phyloP scores from a whole-genome alignment of 495 filamentous ascomycete genomes.

The Endocarpon pusillum region DNA sequence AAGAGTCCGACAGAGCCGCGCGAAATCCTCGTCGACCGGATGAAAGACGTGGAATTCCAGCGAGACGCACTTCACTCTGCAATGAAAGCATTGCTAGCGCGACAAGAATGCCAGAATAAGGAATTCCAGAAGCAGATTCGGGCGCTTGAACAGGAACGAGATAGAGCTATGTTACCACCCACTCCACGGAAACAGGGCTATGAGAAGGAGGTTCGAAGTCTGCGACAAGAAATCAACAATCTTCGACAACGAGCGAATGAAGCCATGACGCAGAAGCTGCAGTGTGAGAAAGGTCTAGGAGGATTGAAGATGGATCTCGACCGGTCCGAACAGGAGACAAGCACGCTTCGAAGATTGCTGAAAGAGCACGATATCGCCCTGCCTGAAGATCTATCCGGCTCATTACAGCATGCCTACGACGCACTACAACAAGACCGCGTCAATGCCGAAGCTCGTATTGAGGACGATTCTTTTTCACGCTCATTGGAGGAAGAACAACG shows the following conservation, averaged over 20 bases:
- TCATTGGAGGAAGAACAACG: conserved; percentile 46
- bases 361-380: conserved; percentile 74
- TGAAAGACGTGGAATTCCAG: conserved; percentile 86
- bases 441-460: conserved; percentile 42
- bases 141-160: conserved; percentile 60
- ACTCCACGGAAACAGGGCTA: conserved; percentile 63
- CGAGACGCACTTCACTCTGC: conserved; percentile 82
- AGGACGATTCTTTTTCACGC: conserved; percentile 39
- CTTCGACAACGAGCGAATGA: conserved; percentile 84
- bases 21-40: conserved; percentile 59
- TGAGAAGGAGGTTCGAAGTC: conserved; percentile 56
- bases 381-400: conserved; percentile 33
- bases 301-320: conserved; percentile 96
- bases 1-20: conserved; percentile 42
- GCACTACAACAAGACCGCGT: conserved; percentile 71
- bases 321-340: conserved; percentile 82
- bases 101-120: conserved; percentile 64
- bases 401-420: conserved; percentile 60
- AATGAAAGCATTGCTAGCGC: conserved; percentile 68
- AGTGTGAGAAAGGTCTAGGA: conserved; percentile 82
- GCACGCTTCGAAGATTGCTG: conserved; percentile 58
- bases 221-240: conserved; percentile 70
- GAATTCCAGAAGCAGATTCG: conserved; percentile 64
- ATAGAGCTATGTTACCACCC: conserved; percentile 44
- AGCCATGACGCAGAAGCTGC: conserved; percentile 89